Base-by-base conservation (phyloP, 73 alveolate species). In the Uronychia setigera region DNA sequence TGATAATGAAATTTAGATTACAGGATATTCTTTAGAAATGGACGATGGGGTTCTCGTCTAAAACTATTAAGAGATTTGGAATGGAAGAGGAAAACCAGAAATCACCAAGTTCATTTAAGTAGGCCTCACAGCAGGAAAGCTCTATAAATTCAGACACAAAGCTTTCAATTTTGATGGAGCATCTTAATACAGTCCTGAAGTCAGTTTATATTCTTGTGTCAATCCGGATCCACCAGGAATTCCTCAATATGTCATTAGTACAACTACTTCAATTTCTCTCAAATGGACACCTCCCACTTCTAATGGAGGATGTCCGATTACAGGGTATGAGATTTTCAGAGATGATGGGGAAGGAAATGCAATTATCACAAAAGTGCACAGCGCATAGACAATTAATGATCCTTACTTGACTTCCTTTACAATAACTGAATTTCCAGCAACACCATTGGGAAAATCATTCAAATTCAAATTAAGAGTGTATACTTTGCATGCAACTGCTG, bases 291-390 rank as follows among this genome's bases (percentile, higher is more conserved):
- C 81, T 0, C 96, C 98, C 1, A 31, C 60, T 33, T 92, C 88
- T 34, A 74, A 86, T 74, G 98, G 98, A 0, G 98, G 98, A 25
- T 83, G 94, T 14, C 79, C 92, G n/a, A 82, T 91, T 0, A 67
- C 77, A 27, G 94, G 92, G 29, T 93, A 91, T 76, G 34, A 87
- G 77, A 80, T 91, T 46, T 93, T 82, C 78, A 82, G 94, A 83
- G 84, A 93, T 85, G 87, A 31, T 78, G 93, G 95, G 30, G 77
- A n/a, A 19, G 87, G 89, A 25, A 67, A 74, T 28, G 76, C 0
- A 13, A 77, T 59, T 33, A 13, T 32, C 32, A 74, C 1, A 0
- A 32, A 84, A 32, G 77, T 84, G 0, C 89, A 78, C 58, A 29
- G 32, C 14, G 5, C 75, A 14, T 88, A 59, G 1, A 58, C 84